Percentiles rank a stretch among this genome's conserved stretches.
phyloP scores from a whole-genome alignment of 768 basidiomycete genomes.

The Roridomyces roridus region DNA sequence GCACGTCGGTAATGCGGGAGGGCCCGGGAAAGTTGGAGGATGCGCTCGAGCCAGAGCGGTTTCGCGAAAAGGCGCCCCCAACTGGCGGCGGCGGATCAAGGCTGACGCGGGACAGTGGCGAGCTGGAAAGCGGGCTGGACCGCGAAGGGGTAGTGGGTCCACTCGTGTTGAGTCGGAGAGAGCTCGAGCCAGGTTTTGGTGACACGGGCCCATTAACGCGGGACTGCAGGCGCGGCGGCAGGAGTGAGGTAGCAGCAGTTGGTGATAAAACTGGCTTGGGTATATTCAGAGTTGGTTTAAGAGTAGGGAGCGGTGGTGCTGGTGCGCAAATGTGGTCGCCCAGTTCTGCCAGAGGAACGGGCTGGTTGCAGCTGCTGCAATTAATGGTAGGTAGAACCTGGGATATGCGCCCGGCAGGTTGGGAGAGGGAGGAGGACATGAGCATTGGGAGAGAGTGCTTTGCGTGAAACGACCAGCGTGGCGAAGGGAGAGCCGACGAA shows the following conservation, averaged over 20 bases:
- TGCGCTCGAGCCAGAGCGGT: conserved; percentile 21
- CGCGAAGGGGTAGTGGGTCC: conserved; percentile 31
- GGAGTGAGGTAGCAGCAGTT: conserved; percentile 47
- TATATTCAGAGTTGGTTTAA: conserved; percentile 39
- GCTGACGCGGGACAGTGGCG: not conserved
- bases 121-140: conserved; percentile 41
- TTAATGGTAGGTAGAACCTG: conserved; percentile 83
- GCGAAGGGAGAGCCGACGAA: not conserved
- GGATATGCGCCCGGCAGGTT: conserved; percentile 56
- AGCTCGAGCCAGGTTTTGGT: conserved; percentile 17
- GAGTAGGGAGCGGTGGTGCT: conserved; percentile 50
- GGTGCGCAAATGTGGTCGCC: conserved; percentile 78
- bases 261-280: conserved; percentile 47
- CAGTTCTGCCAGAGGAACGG: conserved; percentile 75
- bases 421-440: conserved; percentile 30
- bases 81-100: conserved; percentile 23
- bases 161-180: conserved; percentile 38
- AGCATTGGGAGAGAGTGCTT: conserved; percentile 31
- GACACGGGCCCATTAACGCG: conserved; percentile 38
- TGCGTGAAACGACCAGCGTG: conserved; percentile 39
- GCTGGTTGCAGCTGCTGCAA: conserved; percentile 78
- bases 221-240: conserved; percentile 57
- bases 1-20: conserved; percentile 19
- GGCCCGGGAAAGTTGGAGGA: conserved; percentile 14
- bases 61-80: not conserved